Base-by-base conservation (phyloP, 2,329 filamentous ascomycete species). In the Trichoderma pleuroti region DNA sequence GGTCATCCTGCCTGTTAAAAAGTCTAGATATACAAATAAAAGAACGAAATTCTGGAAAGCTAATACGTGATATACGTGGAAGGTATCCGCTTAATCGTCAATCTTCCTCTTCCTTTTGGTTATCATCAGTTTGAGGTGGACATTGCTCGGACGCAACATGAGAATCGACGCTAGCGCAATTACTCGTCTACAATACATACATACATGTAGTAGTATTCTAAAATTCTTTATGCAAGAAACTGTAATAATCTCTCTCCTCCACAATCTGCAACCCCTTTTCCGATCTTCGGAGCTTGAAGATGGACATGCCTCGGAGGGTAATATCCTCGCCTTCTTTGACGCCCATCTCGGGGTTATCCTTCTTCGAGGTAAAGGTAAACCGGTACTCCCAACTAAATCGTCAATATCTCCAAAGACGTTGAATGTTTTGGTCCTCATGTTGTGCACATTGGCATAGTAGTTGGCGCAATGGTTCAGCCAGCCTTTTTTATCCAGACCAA, bases 341-440 rank as follows among this genome's bases (percentile, higher is more conserved):
- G 28, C 62, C 62, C 62, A 65, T 65, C 26, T 65, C 42, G 14
- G 62, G 62, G 46, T 49, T 65, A 18, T 65, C 62, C 42, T 65
- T 49, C 18, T 52, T 65, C 18, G 62, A 49, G 62, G 62, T 65
- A 34, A 65, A 65, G 8, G 62, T 65, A 26, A 65, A 65, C 26
- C 62, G 62, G 26, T 65, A 52, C 11, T 65, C 62, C 62, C 62
- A 34, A 65, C 42, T 34, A 65, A 32, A 26, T 65, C 28, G 26
- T 65, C 42, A 52, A 65, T 54, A 24, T 65, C 36, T 21, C 62
- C 62, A 52, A 65, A 65, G 26, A 65, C 18, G 30, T 65, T 65
- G 42, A 65, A 65, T 52, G 62, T 65, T 34, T 54, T 52, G 16
- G 26, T 16, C 26, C 62, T 46, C 62, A 65, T 49, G 39, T 65